Percentiles rank a stretch among this genome's conserved stretches.
phyloP scores from a whole-genome alignment of 306 rosid species.

The Begonia fuchsioides region DNA sequence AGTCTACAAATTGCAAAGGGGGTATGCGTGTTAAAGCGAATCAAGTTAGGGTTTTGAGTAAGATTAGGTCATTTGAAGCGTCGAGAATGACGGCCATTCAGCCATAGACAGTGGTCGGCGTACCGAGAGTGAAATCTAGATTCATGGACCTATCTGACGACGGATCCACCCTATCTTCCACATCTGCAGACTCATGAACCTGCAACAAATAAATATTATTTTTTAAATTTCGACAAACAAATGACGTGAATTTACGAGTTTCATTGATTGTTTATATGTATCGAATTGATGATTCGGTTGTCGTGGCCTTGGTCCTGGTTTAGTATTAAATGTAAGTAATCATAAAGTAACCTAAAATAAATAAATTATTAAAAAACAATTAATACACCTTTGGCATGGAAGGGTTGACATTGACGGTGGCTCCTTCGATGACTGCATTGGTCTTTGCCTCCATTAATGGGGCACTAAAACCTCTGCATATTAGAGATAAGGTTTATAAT shows the following conservation, averaged over 20 bases:
- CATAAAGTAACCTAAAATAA: no score
- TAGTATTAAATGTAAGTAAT: conserved; percentile 7
- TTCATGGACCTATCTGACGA: conserved; percentile 9
- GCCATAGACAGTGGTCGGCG: conserved; percentile 35
- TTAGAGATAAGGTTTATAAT: background rate
- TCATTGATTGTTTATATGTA: no score
- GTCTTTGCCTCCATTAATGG: conserved; percentile 24
- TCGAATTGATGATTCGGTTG: no score
- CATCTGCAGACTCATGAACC: no score
- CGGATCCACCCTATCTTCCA: no score
- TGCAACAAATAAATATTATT: no score
- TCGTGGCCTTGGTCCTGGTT: no score
- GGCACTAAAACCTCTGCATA: conserved; percentile 30
- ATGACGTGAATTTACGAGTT: no score
- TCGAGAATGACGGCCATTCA: conserved; percentile 27
- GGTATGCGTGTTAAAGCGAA: no score
- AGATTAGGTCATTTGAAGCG: conserved; percentile 42
- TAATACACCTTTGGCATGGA: conserved; percentile 12
- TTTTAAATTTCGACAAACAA: no score
- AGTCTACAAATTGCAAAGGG: no score
- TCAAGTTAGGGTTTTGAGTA: conserved; percentile 1
- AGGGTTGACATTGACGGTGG: conserved; percentile 15
- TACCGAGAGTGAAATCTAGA: conserved; percentile 77
- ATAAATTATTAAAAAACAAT: background rate
- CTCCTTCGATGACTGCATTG: conserved; percentile 13